These are phyloP conservation scores for Podospora tetraspora DNA, from an alignment of 495 filamentous ascomycete genomes.

Conservation along the genomic window DNA sequence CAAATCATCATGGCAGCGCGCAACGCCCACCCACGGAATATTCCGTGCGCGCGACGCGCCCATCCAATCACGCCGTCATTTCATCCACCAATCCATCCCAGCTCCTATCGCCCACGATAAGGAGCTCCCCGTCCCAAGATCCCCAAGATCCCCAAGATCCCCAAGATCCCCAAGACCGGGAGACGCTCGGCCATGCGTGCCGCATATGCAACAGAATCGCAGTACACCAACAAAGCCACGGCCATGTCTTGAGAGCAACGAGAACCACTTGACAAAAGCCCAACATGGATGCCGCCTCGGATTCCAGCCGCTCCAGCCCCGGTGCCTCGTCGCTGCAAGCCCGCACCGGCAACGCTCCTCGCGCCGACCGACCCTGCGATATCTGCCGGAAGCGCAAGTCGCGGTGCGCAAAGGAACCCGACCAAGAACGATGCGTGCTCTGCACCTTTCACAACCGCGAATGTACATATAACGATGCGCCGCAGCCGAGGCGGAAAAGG, in stretches of 20 bases:
- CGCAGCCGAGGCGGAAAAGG: conserved; percentile 49
- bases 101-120: conserved; percentile 10
- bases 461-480: conserved; percentile 49
- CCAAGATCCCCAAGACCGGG: not conserved
- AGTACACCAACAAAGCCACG: not conserved
- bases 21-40: not conserved
- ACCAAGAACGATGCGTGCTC: conserved; percentile 42
- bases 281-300: conserved; percentile 24
- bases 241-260: not conserved
- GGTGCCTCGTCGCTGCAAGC: conserved; percentile 14
- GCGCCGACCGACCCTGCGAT: conserved; percentile 45
- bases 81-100: conserved; percentile 2
- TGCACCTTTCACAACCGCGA: conserved; percentile 46
- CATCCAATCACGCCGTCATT: conserved; percentile 5
- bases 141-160: not conserved
- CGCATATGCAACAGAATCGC: not conserved
- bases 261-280: not conserved
- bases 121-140: not conserved
- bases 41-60: not conserved
- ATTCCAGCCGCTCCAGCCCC: conserved; percentile 21
- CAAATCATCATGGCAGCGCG: not conserved
- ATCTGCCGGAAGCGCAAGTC: conserved; percentile 74
- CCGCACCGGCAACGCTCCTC: conserved; percentile 12
- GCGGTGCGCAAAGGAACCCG: conserved; percentile 66
- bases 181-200: not conserved